Base-by-base conservation (phyloP, 2,329 filamentous ascomycete species). In the Lasiodiplodia hormozganensis region DNA sequence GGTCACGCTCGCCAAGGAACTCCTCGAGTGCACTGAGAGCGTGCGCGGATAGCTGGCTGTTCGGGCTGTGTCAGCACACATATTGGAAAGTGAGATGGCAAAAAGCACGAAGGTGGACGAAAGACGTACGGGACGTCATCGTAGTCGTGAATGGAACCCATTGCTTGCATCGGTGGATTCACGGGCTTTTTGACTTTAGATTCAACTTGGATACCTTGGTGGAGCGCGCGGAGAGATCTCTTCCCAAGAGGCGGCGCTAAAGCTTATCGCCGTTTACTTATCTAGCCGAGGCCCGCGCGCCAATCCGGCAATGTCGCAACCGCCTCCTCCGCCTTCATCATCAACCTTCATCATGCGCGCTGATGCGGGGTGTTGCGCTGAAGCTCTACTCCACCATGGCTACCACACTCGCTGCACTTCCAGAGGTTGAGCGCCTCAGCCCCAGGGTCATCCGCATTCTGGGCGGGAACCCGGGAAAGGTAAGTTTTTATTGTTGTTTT, bases 391-490 rank as follows among this genome's bases (percentile, higher is more conserved):
- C 57, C 34, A 47, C 47, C 56, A 68, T 68, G 66, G 56, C 66
- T 2, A 34, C 56, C 47, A 31, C 56, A 4, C 66, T 68, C 21
- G 5, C 57, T 16, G 43, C 67, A 18, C 53, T 98, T 16, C 89
- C 90, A 4, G 88, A 91, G 70, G 87, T 97, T 62, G 89, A 95
- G 80, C 88, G 91, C 70, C 85, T 98, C 67, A 95, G 92, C 76
- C 87, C 91, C 23, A 84, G 87, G 16, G 91, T 94, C 54, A 90
- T 97, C 71, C 88, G 96, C 68, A 92, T 99, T 70, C 84, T 98
- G 21, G 96, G 91, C 69, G 93, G 92, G 10, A 99, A 99, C 80
- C 95, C 96, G 14, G 89, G 92, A 76, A 97, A 97, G 84, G 89
- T 89, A 60, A 10, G 56, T 84, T 88, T 7, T 47, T 21, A 12